A percentile compares a stretch with the other conserved stretches of the same genome.
phyloP scores from a whole-genome alignment of 2,329 filamentous ascomycete species.

The Microcera coccophila region DNA sequence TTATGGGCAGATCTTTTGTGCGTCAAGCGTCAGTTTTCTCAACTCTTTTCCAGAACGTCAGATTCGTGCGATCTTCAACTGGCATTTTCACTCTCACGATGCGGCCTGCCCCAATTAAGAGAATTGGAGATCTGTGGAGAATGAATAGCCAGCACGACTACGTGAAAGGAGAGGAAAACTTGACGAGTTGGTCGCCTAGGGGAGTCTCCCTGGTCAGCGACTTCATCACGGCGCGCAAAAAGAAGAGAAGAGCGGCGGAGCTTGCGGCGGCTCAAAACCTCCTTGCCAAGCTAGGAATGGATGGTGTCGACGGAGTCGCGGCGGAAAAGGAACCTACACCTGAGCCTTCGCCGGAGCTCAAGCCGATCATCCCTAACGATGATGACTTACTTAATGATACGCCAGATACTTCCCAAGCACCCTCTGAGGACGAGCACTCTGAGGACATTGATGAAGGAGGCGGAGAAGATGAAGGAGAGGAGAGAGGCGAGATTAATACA shows the following conservation, averaged over 20 bases:
- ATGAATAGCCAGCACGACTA: constrained; percentile 95
- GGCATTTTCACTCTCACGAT: constrained; percentile 83
- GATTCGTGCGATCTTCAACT: constrained; percentile 82
- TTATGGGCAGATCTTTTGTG: constrained; percentile 78
- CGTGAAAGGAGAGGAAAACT: constrained; percentile 88
- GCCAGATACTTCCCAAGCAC: constrained; percentile 48
- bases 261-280: constrained; percentile 71
- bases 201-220: constrained; percentile 90
- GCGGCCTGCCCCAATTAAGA: constrained; percentile 83
- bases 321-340: constrained; percentile 35
- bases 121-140: constrained; percentile 89
- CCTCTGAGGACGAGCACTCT: constrained; percentile 33
- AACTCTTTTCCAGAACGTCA: constrained; percentile 76
- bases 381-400: constrained; percentile 58
- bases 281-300: constrained; percentile 55
- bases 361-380: constrained; percentile 47
- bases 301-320: constrained; percentile 37
- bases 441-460: constrained; percentile 23
- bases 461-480: constrained; percentile 16
- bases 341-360: constrained; percentile 34
- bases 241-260: constrained; percentile 70
- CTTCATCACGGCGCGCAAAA: constrained; percentile 71
- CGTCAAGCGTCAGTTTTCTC: constrained; percentile 85
- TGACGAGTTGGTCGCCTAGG: constrained; percentile 80
- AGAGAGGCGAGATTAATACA: constrained; percentile 21